A percentile compares a stretch with the other conserved stretches of the same genome.
phyloP scores from a whole-genome alignment of 306 rosid genomes.

The Medicago ruthenica region DNA sequence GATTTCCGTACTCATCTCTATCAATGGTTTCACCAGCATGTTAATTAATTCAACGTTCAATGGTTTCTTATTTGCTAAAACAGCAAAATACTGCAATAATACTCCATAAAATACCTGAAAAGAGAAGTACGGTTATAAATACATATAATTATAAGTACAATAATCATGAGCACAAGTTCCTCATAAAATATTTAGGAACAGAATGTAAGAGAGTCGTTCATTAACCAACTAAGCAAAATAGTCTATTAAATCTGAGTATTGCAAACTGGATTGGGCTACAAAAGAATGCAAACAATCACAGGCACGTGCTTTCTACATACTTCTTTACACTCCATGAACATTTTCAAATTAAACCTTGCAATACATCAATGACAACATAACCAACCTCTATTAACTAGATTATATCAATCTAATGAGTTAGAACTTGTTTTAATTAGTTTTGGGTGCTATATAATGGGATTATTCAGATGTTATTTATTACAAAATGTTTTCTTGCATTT shows the following conservation, averaged over 20 bases:
- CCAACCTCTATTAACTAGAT: background rate
- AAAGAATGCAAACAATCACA: slow-evolving; percentile 7
- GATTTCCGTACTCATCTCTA: slow-evolving; percentile 86
- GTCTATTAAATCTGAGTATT: slow-evolving; percentile 7
- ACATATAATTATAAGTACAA: background rate
- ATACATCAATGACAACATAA: slow-evolving; percentile 23
- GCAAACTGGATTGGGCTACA: background rate
- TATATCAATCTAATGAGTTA: background rate
- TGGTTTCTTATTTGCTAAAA: slow-evolving; percentile 70
- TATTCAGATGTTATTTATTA: slow-evolving; percentile 3
- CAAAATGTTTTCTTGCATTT: background rate
- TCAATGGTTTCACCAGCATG: slow-evolving; percentile 80
- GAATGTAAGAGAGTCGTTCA: slow-evolving; percentile 8
- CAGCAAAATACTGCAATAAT: slow-evolving; percentile 90
- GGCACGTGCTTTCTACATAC: background rate
- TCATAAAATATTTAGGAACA: slow-evolving; percentile 26
- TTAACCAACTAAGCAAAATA: slow-evolving; percentile 4
- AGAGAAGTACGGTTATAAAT: slow-evolving; percentile 28
- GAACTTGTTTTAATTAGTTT: slow-evolving; percentile 10
- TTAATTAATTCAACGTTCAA: slow-evolving; percentile 71
- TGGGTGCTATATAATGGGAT: background rate
- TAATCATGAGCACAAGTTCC: slow-evolving; percentile 31
- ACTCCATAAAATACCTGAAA: slow-evolving; percentile 90
- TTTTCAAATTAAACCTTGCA: background rate
- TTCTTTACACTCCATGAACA: background rate